Evolutionary conservation across 768 basidiomycete species (phyloP).

Genomic region (Psilocybe cubensis): DNA sequence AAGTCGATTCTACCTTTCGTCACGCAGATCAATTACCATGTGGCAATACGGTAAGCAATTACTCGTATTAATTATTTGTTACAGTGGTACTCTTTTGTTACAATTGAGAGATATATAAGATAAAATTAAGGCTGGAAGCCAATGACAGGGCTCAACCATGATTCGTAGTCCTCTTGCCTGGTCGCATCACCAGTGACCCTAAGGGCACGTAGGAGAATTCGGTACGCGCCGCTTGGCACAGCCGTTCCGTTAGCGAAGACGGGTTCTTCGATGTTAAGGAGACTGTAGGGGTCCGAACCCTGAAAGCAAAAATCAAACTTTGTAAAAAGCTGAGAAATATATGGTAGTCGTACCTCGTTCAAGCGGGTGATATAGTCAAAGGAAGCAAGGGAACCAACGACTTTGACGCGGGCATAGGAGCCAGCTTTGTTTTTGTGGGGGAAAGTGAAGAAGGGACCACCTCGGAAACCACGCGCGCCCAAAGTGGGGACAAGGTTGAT

Average conservation of each 20-base stretch:
- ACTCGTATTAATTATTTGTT: too few relatives aligned
- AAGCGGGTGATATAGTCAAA: conserved; percentile 51
- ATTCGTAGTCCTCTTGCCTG: conserved; percentile 47
- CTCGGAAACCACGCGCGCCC: conserved; percentile 25
- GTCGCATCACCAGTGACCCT: conserved; percentile 45
- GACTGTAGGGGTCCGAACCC: conserved; percentile 17
- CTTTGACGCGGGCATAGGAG: conserved; percentile 41
- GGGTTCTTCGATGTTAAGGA: conserved; percentile 32
- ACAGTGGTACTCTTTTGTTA: too few relatives aligned
- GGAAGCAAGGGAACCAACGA: conserved; percentile 52
- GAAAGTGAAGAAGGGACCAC: conserved; percentile 42
- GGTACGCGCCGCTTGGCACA: conserved; percentile 46
- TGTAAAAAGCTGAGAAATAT: neutral
- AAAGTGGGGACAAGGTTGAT: conserved; percentile 44
- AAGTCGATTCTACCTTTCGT: too few relatives aligned
- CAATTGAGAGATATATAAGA: too few relatives aligned
- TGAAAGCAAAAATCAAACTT: neutral
- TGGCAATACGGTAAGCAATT: too few relatives aligned
- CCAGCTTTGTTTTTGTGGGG: conserved; percentile 34
- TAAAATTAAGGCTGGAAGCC: conserved; percentile 35
- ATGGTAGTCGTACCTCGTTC: conserved; percentile 37
- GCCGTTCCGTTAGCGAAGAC: conserved; percentile 47
- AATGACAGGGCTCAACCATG: conserved; percentile 49
- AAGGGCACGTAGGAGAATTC: conserved; percentile 42
- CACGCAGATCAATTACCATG: too few relatives aligned